Evolutionary conservation across 805 yeast genomes (phyloP), one percentile per base, ranked within the genome.

Genomic region (Myxozyma udenii): DNA sequence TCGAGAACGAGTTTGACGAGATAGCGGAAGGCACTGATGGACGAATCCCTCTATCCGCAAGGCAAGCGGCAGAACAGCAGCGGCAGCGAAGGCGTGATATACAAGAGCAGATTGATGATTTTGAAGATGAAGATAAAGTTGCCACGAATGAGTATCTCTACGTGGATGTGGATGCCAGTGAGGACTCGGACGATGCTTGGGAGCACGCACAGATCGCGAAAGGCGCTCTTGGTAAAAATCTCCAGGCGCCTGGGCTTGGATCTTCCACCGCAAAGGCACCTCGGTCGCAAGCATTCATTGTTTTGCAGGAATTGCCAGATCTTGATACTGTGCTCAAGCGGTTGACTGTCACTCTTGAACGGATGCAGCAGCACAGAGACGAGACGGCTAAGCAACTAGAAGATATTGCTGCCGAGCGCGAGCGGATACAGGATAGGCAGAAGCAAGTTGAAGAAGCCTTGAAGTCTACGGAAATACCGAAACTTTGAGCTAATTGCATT

Each of bases 21-120:
- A 44, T 55, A 7, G 60, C 60, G 2, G 60, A 55, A 36, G 60
- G 60, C 11, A 50, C 44, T 22, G 54, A 55, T 41, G 60, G 60
- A 1, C 46, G 57, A n/a, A 52, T 55, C 21, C 58, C 60, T 4
- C 33, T 55, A 9, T 47, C 54, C 6, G 49, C 53, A n/a, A 43
- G 47, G 4, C 57, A 55, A 35, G 57, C 41, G 23, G 12, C 42
- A 12, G 48, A 51, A 11, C 60, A 55, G 30, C 39, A 35, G 18
- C 50, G 41, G 16, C 46, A 35, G 19, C 44, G 54, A 30, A 22
- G 42, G 26, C 48, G 51, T 3, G 53, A 48, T 18, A 55, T 55
- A 4, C 46, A 42, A 18, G 60, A 53, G 19, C 32, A 39, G 44
- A 51, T 55, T 38, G 41, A 48, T 12, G 60, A 55, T 22, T 47